Conservation (phyloP, 176 grass and related monocot species). For the Elaeis guineensis region DNA sequence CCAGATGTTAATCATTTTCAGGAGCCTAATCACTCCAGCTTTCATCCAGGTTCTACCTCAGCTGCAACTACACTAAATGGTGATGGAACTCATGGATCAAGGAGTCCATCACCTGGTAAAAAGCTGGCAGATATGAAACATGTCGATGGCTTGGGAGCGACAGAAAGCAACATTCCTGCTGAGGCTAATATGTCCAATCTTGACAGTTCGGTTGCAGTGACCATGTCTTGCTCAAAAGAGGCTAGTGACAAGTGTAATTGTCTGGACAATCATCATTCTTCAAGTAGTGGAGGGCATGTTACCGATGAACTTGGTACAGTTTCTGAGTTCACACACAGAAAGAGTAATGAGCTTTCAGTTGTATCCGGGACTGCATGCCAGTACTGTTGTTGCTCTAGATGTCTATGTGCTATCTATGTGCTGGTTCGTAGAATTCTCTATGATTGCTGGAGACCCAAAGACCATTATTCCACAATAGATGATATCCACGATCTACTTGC, state of each 20-base stretch:
- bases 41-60: conserved; percentile 12
- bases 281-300: conserved; percentile 17
- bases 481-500: conserved; percentile 80
- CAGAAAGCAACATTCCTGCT: conserved; percentile 15
- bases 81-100: conserved; percentile 16
- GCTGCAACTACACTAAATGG: conserved; percentile 14
- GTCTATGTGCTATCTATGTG: conserved; percentile 47
- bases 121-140: conserved; percentile 18
- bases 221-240: conserved; percentile 16
- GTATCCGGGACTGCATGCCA: conserved; percentile 38
- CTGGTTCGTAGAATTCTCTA: conserved; percentile 49
- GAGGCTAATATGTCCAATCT: conserved; percentile 13
- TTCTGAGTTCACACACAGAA: conserved; percentile 18
- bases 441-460: conserved; percentile 36
- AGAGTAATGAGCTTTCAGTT: conserved; percentile 17
- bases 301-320: conserved; percentile 7
- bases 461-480: conserved; percentile 44
- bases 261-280: conserved; percentile 19
- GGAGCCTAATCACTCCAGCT: conserved; percentile 15
- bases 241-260: conserved; percentile 14
- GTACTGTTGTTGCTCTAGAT: conserved; percentile 61
- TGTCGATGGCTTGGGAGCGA: conserved; percentile 21
- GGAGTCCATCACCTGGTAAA: conserved; percentile 23
- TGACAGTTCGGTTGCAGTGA: conserved; percentile 14
- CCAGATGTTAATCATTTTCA: conserved; percentile 16